Evolutionary conservation across 2,329 filamentous ascomycete species (phyloP), one percentile per base, ranked within the genome.

Genomic region (Aspergillus phoenicis): DNA sequence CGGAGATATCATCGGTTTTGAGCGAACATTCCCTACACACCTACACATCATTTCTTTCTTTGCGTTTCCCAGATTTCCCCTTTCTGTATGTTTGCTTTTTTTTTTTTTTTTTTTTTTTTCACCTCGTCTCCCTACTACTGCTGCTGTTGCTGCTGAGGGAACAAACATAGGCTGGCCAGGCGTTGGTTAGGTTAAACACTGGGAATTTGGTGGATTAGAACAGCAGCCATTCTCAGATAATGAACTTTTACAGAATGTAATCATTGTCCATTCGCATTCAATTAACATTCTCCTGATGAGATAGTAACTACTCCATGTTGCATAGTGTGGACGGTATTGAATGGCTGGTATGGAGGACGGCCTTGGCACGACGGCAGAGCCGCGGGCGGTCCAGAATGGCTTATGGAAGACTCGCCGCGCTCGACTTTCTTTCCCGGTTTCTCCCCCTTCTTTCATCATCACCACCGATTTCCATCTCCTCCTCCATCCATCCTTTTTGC

Each of bases 381-480:
- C 62, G 62, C 62, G 33, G 59, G 53, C 24, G 54, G 49, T 64
- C 60, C 62, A 60, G 62, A 62, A 58, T 61, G 61, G 59, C 57
- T 61, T 59, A 59, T 58, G 26, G 56, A 48, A 58, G 26, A 53
- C 58, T 61, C 57, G 56, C 52, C 49, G 56, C 59, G 51, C 51
- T 53, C 57, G 33, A 57, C 41, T 62, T 61, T 57, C 49, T 59
- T 56, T 62, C 55, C 55, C 55, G 22, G 61, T 62, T 52, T 54
- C 57, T 61, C 60, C 60, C 60, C 61, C 62, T 68, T 63, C 62
- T 63, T 68, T 65, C 65, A 67, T 65, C 66, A 62, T 62, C 62
- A 60, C 30, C 36, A 36, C 53, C 17, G 53, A 41, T 33, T 55
- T 30, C 41, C 58, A 60, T 58, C 48, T 56, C 17, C 51, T 49